These are phyloP conservation scores for Crotalaria pallida DNA, from an alignment of 306 rosid genomes.

Conservation along the genomic window DNA sequence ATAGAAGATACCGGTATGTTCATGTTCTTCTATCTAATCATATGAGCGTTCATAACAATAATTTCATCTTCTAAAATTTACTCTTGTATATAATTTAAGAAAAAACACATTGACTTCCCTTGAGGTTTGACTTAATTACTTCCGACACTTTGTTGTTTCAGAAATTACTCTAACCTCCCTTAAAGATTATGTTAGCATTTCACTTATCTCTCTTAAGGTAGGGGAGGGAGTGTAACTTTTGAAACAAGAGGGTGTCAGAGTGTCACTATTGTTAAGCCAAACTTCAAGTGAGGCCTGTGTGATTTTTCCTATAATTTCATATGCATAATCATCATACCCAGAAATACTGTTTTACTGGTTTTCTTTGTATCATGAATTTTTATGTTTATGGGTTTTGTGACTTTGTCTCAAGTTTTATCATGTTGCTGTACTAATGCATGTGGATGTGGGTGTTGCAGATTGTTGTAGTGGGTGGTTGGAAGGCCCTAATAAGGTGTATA, in stretches of 20 bases:
- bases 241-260: too few relatives aligned
- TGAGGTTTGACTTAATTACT: too few relatives aligned
- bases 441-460: constrained; percentile 49
- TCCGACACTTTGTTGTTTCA: too few relatives aligned
- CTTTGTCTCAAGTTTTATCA: background rate
- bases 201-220: too few relatives aligned
- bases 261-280: too few relatives aligned
- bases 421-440: constrained; percentile 4
- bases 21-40: background rate
- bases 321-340: background rate
- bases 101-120: too few relatives aligned
- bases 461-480: constrained; percentile 96
- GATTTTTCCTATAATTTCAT: background rate
- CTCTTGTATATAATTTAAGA: background rate
- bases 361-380: background rate
- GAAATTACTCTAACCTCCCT: too few relatives aligned
- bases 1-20: constrained; percentile 77
- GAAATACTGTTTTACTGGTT: background rate
- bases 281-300: too few relatives aligned
- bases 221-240: too few relatives aligned
- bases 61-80: background rate
- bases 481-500: constrained; percentile 92
- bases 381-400: constrained; percentile 6
- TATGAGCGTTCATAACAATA: background rate
- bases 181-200: too few relatives aligned